phyloP scores from a whole-genome alignment of 169 alveolate genomes.

The Perkinsus olseni region DNA sequence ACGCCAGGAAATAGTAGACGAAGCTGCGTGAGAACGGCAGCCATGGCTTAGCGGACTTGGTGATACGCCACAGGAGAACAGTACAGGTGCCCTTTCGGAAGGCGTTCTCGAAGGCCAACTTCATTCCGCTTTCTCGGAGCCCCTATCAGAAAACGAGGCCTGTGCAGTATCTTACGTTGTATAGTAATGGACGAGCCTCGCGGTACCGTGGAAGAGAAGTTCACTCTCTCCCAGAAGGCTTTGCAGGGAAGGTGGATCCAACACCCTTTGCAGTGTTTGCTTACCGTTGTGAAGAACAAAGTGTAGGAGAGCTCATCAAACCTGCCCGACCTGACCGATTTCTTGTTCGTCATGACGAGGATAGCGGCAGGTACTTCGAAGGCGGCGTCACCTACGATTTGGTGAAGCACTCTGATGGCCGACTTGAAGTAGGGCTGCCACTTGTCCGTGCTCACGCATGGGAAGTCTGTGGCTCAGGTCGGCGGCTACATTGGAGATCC shows the following conservation, averaged over 20 bases:
- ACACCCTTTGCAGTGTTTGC: neutral
- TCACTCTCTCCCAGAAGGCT: neutral
- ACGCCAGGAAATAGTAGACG: too few relatives aligned
- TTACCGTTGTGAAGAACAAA: neutral
- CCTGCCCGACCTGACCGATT: neutral
- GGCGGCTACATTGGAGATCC: neutral
- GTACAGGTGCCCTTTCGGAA: too few relatives aligned
- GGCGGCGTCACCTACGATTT: neutral
- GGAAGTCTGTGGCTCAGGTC: neutral
- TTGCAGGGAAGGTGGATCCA: neutral
- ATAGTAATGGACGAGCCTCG: neutral
- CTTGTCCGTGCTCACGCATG: too few relatives aligned
- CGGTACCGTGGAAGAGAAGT: neutral
- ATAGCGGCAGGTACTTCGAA: neutral
- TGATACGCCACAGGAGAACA: too few relatives aligned
- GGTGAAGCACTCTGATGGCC: neutral
- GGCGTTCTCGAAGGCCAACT: neutral
- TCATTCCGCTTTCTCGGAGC: neutral
- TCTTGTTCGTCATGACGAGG: neutral
- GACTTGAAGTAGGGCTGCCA: neutral
- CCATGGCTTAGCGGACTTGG: too few relatives aligned
- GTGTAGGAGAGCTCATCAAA: neutral
- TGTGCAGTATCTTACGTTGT: neutral
- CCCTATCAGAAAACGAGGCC: neutral
- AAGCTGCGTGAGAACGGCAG: too few relatives aligned